Evolutionary conservation across 768 basidiomycete genomes (phyloP).

Genomic region (Tephrocybe rancida): DNA sequence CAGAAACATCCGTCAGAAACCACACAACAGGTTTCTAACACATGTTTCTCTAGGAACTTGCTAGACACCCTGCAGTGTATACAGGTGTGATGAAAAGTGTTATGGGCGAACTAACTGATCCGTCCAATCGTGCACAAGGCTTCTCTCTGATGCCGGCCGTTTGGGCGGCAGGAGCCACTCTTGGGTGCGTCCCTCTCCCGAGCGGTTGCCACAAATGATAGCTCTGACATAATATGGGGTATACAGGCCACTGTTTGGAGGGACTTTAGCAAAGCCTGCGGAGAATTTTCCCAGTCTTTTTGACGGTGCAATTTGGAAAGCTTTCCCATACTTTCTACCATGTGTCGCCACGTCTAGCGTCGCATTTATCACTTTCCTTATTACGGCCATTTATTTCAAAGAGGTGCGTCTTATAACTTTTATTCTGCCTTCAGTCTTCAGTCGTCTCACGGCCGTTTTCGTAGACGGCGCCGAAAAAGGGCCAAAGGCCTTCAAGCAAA

Average conservation of each 20-base stretch:
- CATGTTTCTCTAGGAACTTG: too few relatives aligned
- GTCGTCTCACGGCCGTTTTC: too few relatives aligned
- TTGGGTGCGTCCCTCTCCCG: conserved; percentile 35
- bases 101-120: conserved; percentile 44
- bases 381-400: conserved; percentile 38
- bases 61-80: too few relatives aligned
- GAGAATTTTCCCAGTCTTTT: conserved; percentile 68
- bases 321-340: conserved; percentile 78
- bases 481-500: neutral
- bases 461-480: neutral
- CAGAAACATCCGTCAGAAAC: too few relatives aligned
- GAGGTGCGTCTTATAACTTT: conserved; percentile 34
- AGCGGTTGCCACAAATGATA: neutral
- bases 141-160: conserved; percentile 41
- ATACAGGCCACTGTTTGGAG: conserved; percentile 66
- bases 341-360: conserved; percentile 43
- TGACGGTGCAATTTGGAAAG: conserved; percentile 52
- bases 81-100: conserved; percentile 52
- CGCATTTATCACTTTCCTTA: conserved; percentile 23
- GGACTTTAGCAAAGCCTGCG: conserved; percentile 64
- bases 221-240: neutral
- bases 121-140: conserved; percentile 41
- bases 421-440: neutral
- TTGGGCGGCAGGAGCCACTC: conserved; percentile 38
- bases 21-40: too few relatives aligned